Evolutionary conservation across 2,329 filamentous ascomycete species (phyloP), one percentile per base, ranked within the genome.

Genomic region (Periconia macrospinosa): DNA sequence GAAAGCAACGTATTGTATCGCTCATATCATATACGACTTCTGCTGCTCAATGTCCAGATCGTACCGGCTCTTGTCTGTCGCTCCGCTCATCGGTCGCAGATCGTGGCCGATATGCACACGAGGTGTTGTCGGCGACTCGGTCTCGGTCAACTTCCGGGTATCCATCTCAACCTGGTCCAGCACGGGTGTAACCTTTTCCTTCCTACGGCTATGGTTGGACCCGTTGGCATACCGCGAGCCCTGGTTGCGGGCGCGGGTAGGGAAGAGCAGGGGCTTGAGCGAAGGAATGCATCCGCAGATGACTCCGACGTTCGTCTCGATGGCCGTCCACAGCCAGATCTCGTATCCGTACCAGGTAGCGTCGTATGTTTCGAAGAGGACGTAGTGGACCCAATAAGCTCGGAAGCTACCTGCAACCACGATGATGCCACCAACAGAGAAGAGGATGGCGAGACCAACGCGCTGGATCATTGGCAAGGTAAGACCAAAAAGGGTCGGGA

Each of bases 341-440:
- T 76, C 67, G 54, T 72, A 75, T 33, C 75, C 73, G 50, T 70
- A 68, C 78, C 78, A 80, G 5, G 77, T 78, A 33, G 75, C 73
- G 50, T 80, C 78, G 62, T 76, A 79, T 37, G 70, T 78, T 18
- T 66, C 58, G 49, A 76, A 74, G 30, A 81, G 65, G 2, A 72
- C 72, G 55, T 76, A 75, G 65, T 76, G 78, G 37, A 79, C 74
- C 70, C 69, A 79, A 68, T 78, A 79, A 11, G 78, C 79, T 9
- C 78, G 72, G 61, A 79, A 69, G 42, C 73, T 68, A 19, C 78
- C 77, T 2, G 77, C 77, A 42, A 79, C 69, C n/a, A 77, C 76
- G 45, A 79, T 78, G 41, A 79, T 62, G 45, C 76, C 72, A 30
- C 77, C 77, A 10, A 79, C 65, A 2, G 74, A 71, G 30, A 79